Conservation (phyloP, 345 rosid genomes). For the Pseudoturritis turrita region DNA sequence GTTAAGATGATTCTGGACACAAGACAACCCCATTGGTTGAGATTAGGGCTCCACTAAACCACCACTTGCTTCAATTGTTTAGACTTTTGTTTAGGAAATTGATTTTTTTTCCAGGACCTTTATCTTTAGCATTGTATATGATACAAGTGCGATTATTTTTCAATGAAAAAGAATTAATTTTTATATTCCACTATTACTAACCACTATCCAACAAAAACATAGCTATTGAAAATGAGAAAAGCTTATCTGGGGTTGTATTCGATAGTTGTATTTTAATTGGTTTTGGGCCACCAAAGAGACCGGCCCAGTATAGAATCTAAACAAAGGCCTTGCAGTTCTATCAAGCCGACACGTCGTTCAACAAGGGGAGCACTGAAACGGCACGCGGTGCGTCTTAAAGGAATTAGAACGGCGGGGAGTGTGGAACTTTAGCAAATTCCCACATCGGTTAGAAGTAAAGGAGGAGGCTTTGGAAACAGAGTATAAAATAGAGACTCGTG, state of each 20-base stretch:
- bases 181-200: not conserved
- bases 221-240: not conserved
- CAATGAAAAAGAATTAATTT: not conserved
- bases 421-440: not conserved
- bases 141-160: not conserved
- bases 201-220: not conserved
- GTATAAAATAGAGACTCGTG: not conserved
- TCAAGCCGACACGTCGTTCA: not conserved
- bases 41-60: constrained; percentile 64
- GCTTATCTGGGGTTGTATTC: no score
- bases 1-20: constrained; percentile 79
- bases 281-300: not conserved
- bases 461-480: not conserved
- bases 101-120: not conserved
- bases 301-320: not conserved
- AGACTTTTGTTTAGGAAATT: constrained; percentile 15
- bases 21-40: constrained; percentile 67
- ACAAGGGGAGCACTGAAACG: not conserved
- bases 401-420: not conserved
- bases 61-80: constrained; percentile 17
- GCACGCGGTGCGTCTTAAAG: not conserved
- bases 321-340: not conserved
- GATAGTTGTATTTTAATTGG: not conserved
- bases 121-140: constrained; percentile 25
- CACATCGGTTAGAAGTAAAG: not conserved